phyloP scores from a whole-genome alignment of 1,284 basidiomycete genomes.

The Gomphus bonarii region DNA sequence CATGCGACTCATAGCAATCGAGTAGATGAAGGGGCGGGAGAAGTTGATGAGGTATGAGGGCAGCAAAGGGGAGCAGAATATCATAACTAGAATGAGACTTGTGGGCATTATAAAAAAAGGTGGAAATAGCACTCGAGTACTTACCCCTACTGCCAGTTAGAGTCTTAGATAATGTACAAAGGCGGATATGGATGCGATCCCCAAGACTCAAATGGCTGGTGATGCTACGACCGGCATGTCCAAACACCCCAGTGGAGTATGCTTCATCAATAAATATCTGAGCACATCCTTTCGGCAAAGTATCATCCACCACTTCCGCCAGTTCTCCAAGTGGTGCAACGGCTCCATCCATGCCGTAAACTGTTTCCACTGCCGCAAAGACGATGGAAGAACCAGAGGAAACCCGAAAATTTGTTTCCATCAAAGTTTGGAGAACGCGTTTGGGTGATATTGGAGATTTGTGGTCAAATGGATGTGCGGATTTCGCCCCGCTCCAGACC shows the following conservation, averaged over 20 bases:
- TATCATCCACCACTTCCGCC: slow-evolving; percentile 43
- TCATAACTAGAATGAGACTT: slow-evolving; percentile 46
- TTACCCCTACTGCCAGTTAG: slow-evolving; percentile 79
- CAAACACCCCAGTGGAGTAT: slow-evolving; percentile 55
- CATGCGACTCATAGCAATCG: slow-evolving; percentile 67
- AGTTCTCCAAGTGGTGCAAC: slow-evolving; percentile 68
- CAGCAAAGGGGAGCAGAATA: slow-evolving; percentile 64
- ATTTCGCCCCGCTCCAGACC: slow-evolving; percentile 42
- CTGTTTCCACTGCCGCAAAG: slow-evolving; percentile 75
- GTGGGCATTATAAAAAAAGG: not conserved
- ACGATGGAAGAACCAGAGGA: slow-evolving; percentile 27
- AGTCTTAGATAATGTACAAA: slow-evolving; percentile 65
- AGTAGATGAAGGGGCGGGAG: slow-evolving; percentile 84
- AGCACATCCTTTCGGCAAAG: slow-evolving; percentile 51
- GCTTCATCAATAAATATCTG: slow-evolving; percentile 84
- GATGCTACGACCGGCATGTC: slow-evolving; percentile 67
- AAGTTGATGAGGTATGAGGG: slow-evolving; percentile 91
- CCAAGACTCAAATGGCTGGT: slow-evolving; percentile 56
- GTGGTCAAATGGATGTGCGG: slow-evolving; percentile 54
- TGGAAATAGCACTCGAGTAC: no score
- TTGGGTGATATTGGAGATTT: slow-evolving; percentile 50
- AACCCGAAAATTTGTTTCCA: slow-evolving; percentile 27
- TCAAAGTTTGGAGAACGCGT: slow-evolving; percentile 30
- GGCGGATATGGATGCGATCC: slow-evolving; percentile 37
- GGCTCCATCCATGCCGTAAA: slow-evolving; percentile 97